Base-by-base conservation (phyloP, 768 basidiomycete species). In the Phylloporus arenicola region DNA sequence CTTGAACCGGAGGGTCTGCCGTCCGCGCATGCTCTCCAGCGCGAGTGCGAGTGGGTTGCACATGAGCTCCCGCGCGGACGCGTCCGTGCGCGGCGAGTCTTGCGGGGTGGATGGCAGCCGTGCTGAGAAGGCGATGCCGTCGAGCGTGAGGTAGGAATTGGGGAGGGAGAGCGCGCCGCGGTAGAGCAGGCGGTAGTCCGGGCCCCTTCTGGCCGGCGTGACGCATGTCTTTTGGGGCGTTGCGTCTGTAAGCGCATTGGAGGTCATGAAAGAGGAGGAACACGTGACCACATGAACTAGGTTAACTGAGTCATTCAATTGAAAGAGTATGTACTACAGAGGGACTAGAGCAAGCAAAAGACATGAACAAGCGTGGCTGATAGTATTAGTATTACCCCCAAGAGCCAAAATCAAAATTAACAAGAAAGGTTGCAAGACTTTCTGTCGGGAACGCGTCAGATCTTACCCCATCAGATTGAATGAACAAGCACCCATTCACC, bases 11-110 rank as follows among this genome's bases (percentile, higher is more conserved):
- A 90, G 67, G 22, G 77, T 76, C 1, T 82, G 83, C 17, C 85
- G 68, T 16, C 86, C 84, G 34, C 86, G 86, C 86, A 90, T 88
- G 64, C 81, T 86, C 67, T 89, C 88, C 45, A 90, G 63, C 0
- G 85, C 82, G 19, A 89, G 66, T 4, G 88, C 83, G 12, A 89
- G 71, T 0, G 83, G 81, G 55, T 84, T 87, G 53, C 84, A 71
- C 19, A 89, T 72, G 13, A 90, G 69, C 16, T 72, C 71, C 10
- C 53, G 40, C 1, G 54, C 49, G 5, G 35, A 48, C 20, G 60
- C 51, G 14, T 68, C 65, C 40, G 72, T 69, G 20, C 50, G 48
- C 12, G 64, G 64, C 6, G 64, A 61, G 35, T 64, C 57, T n/a
- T 65, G 55, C 16, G 64, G 64, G 6, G 70, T 11, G 10, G 33